Conservation (phyloP, 2,329 filamentous ascomycete genomes). For the Corinectria fuckeliana region DNA sequence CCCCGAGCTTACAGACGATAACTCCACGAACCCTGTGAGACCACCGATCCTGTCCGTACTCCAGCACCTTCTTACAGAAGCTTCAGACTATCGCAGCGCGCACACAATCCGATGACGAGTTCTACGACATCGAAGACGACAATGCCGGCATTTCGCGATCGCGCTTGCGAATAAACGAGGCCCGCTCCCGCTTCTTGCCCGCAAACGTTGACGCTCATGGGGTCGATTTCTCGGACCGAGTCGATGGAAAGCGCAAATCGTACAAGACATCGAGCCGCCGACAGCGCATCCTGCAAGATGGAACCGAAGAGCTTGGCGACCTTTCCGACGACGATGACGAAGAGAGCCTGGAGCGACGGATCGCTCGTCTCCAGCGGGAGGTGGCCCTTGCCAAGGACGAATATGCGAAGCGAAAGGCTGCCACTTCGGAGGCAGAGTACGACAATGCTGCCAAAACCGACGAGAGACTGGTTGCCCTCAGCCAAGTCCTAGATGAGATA, state of each 20-base stretch:
- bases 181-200: constrained; percentile 79
- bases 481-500: constrained; percentile 74
- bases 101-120: constrained; percentile 67
- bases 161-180: constrained; percentile 77
- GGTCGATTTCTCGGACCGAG: constrained; percentile 89
- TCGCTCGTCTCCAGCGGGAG: constrained; percentile 83
- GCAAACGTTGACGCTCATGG: constrained; percentile 76
- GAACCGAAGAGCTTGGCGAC: constrained; percentile 73
- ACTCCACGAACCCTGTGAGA: constrained; percentile 80
- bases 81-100: constrained; percentile 60
- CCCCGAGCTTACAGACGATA: constrained; percentile 88
- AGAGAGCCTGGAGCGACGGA: constrained; percentile 77
- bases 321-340: constrained; percentile 76
- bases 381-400: constrained; percentile 75
- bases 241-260: constrained; percentile 81
- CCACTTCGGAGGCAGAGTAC: constrained; percentile 52
- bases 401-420: constrained; percentile 60
- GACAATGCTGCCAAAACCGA: constrained; percentile 52
- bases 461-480: constrained; percentile 66
- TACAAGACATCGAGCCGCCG: constrained; percentile 78
- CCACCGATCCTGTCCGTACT: background rate
- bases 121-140: constrained; percentile 68
- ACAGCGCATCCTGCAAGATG: constrained; percentile 67
- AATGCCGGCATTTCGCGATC: constrained; percentile 75
- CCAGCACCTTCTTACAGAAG: constrained; percentile 31